Evolutionary conservation across 23 red algal species (phyloP), one percentile per base, ranked within the genome.

Genomic region (Gracilaria gracilis): DNA sequence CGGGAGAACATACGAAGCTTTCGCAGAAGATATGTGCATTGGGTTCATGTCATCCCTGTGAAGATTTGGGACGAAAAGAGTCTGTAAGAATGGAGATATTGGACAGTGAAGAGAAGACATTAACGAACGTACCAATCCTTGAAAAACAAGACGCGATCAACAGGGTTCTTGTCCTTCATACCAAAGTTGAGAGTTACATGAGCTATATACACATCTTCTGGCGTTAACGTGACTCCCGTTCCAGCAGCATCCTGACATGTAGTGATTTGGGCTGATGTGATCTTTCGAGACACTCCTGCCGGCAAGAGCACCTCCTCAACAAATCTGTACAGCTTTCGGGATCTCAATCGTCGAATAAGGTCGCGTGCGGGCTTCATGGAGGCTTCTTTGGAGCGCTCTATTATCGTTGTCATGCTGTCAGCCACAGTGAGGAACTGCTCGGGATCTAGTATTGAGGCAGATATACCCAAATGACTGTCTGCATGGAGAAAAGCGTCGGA

Each of bases 161-260:
- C 97, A 34, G 97, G 97, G 64, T 99, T 95, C 46, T 84, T 90
- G 23, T 83, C 82, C 48, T 93, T 87, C 90, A 93, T 96, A 9
- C 91, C 97, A 86, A 95, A 96, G 55, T 96, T 95, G 1, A 94
- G 87, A 42, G 61, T 72, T 55, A 93, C 81, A 85, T 87, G 65
- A 67, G 67, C 76, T n/a, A 99, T 91, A 54, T 95, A 84, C 53
- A 99, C 75, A 87, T 99, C 97, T 12, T 95, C 96, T 35, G 96
- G 96, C 25, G 47, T 82, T 25, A 98, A 80, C 28, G 87, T 85
- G 17, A 98, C 88, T 14, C 85, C 79, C 24, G 89, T 86, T 24
- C 85, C 74, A 0, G 74, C 67, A 31, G 51, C 47, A 51, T 89
- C 80, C 78, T 98, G 96, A 28, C 84, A 89, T 27, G 93, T 85